Percentiles rank a stretch among this genome's conserved stretches.
These are phyloP conservation scores for Baeospora myosura DNA, from an alignment of 1,284 basidiomycete genomes.

Conservation along the genomic window DNA sequence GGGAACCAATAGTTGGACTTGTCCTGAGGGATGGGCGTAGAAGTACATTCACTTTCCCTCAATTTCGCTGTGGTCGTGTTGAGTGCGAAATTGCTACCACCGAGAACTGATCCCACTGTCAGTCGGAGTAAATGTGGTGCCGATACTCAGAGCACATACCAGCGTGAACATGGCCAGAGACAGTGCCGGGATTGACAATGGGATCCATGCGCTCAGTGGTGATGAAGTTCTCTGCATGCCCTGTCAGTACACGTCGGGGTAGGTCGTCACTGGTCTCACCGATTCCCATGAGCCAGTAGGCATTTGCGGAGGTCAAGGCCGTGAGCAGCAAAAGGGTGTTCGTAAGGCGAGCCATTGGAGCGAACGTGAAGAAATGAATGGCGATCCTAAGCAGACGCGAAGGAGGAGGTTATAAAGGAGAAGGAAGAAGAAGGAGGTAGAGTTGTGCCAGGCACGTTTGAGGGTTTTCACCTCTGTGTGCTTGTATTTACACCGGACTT, in stretches of 20 bases:
- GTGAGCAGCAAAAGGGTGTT: slow-evolving; percentile 13
- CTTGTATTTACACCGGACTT: no score
- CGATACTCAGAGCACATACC: slow-evolving; percentile 16
- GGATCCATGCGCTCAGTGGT: slow-evolving; percentile 36
- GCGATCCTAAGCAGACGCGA: not conserved
- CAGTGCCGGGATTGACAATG: slow-evolving; percentile 28
- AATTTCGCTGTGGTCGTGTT: slow-evolving; percentile 25
- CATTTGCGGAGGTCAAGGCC: slow-evolving; percentile 14
- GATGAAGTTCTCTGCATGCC: slow-evolving; percentile 27
- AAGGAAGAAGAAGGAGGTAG: not conserved
- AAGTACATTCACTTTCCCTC: slow-evolving; percentile 33
- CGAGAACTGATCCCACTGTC: slow-evolving; percentile 24
- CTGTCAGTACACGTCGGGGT: not conserved
- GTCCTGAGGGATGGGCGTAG: slow-evolving; percentile 35
- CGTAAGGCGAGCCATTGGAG: slow-evolving; percentile 1
- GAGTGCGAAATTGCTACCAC: slow-evolving; percentile 35
- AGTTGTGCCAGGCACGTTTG: no score
- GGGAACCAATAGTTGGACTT: slow-evolving; percentile 41
- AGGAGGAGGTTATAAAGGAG: not conserved
- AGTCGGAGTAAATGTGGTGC: not conserved
- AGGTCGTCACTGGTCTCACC: slow-evolving; percentile 17
- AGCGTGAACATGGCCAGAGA: slow-evolving; percentile 34
- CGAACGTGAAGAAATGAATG: slow-evolving; percentile 1
- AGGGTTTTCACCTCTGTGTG: no score
- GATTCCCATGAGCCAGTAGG: slow-evolving; percentile 31